Evolutionary conservation across 2,329 filamentous ascomycete species (phyloP).

Genomic region (Aspergillus texensis): DNA sequence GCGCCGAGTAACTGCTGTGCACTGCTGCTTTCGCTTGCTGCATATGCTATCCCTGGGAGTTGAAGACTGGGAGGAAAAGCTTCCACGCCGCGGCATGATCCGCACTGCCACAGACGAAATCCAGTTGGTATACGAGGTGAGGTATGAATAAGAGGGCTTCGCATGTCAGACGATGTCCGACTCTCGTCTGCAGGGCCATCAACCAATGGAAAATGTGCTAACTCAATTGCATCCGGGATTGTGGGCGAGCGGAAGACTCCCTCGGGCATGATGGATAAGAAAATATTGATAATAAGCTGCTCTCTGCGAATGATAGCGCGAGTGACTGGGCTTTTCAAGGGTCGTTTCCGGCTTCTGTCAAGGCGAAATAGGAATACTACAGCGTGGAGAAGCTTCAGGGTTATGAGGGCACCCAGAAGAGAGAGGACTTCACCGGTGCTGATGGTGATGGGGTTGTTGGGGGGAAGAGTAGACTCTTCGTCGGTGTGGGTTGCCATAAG

Average conservation of each 20-base stretch:
- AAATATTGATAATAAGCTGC: slow-evolving; percentile 23
- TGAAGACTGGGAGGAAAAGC: no score
- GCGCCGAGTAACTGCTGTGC: not conserved
- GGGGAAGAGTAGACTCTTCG: not conserved
- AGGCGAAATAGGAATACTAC: slow-evolving; percentile 20
- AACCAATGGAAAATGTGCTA: not conserved
- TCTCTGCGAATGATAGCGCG: slow-evolving; percentile 26
- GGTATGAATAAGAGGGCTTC: not conserved
- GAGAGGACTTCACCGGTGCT: slow-evolving; percentile 15
- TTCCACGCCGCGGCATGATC: not conserved
- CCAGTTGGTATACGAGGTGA: not conserved
- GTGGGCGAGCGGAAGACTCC: slow-evolving; percentile 12
- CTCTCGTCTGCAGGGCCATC: not conserved
- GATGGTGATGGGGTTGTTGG: slow-evolving; percentile 10
- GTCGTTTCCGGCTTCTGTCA: slow-evolving; percentile 10
- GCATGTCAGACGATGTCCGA: not conserved
- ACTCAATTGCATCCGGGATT: not conserved
- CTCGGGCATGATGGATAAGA: slow-evolving; percentile 23
- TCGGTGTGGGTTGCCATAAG: not conserved
- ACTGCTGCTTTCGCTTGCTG: not conserved
- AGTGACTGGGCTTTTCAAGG: slow-evolving; percentile 12
- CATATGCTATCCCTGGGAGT: not conserved
- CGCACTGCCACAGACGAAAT: not conserved
- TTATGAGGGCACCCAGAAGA: slow-evolving; percentile 24
- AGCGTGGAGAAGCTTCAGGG: slow-evolving; percentile 30